These are phyloP conservation scores for Aspergillus unguis DNA, from an alignment of 2,329 filamentous ascomycete genomes.

Conservation along the genomic window DNA sequence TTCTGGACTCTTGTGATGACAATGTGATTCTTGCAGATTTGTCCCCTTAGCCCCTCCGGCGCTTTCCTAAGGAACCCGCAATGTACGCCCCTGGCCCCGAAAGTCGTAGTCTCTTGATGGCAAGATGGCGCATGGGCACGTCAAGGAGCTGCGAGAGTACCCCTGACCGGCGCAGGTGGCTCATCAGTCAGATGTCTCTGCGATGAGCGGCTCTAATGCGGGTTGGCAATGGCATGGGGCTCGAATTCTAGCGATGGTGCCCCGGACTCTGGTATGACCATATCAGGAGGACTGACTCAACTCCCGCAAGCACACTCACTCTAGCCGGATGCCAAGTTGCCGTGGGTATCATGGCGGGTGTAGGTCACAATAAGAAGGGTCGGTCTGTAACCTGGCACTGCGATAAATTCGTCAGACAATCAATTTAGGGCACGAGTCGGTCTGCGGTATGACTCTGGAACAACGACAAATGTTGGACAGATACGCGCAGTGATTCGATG, in stretches of 20 bases:
- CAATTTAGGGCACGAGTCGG: conserved; percentile 12
- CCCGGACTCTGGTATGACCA: conserved; percentile 15
- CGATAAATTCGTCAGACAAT: conserved; percentile 24
- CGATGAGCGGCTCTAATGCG: conserved; percentile 8
- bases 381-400: conserved; percentile 9
- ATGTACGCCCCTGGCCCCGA: conserved; percentile 12
- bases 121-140: conserved; percentile 15
- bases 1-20: conserved; percentile 19
- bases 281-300: conserved; percentile 9
- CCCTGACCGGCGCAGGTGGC: conserved; percentile 18
- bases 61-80: conserved; percentile 3
- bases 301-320: conserved; percentile 8
- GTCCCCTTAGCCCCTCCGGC: conserved; percentile 12
- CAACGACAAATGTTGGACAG: conserved; percentile 20
- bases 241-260: conserved; percentile 3
- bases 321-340: conserved; percentile 9
- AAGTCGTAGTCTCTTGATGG: conserved; percentile 11
- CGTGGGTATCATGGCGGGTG: conserved; percentile 11
- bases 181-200: conserved; percentile 14
- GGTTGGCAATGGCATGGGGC: conserved; percentile 6
- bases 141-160: conserved; percentile 15
- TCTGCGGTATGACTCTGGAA: conserved; percentile 22
- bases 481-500: conserved; percentile 22
- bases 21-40: conserved; percentile 23
- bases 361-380: conserved; percentile 11